A percentile compares a stretch with the other conserved stretches of the same genome.
Conservation (phyloP, 257 asterid genomes). For the Solanum microdontum region DNA sequence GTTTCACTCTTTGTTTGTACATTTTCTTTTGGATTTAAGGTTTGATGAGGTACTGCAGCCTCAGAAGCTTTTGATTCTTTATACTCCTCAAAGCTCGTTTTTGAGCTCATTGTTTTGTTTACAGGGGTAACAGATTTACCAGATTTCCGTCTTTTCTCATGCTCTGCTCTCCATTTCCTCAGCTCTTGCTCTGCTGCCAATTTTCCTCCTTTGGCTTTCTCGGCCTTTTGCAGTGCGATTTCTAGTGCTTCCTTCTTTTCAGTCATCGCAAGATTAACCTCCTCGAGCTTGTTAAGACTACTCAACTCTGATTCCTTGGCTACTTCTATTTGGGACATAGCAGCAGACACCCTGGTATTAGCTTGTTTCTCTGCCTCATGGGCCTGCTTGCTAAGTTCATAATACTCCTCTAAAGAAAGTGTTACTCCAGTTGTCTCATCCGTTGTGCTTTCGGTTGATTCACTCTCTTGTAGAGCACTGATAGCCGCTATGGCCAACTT, state of each 20-base stretch:
- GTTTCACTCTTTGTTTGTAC: conserved; percentile 28
- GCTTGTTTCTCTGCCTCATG: conserved; percentile 80
- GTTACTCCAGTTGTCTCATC: conserved; percentile 41
- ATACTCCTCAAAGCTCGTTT: conserved; percentile 24
- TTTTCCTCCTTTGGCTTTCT: conserved; percentile 70
- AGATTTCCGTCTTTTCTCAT: conserved; percentile 60
- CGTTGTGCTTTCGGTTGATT: conserved; percentile 20
- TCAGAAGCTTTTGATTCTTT: conserved; percentile 16
- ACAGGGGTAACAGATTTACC: conserved; percentile 16
- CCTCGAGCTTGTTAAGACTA: conserved; percentile 62
- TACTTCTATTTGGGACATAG: conserved; percentile 49
- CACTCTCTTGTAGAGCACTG: conserved; percentile 50
- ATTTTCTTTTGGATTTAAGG: conserved; percentile 27
- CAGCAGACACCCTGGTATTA: conserved; percentile 36
- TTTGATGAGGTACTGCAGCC: conserved; percentile 14
- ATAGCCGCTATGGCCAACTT: conserved; percentile 69
- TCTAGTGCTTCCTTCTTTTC: conserved; percentile 46
- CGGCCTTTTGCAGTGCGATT: conserved; percentile 52
- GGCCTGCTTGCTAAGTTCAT: conserved; percentile 76
- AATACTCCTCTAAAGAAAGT: conserved; percentile 73
- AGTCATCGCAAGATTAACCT: conserved; percentile 35
- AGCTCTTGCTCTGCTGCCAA: conserved; percentile 71
- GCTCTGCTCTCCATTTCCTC: conserved; percentile 72
- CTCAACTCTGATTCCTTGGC: conserved; percentile 71
- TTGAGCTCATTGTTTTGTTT: conserved; percentile 11